Evolutionary conservation across 2,329 filamentous ascomycete species (phyloP), one percentile per base, ranked within the genome.

Genomic region (Tolypocladium ovalisporum): DNA sequence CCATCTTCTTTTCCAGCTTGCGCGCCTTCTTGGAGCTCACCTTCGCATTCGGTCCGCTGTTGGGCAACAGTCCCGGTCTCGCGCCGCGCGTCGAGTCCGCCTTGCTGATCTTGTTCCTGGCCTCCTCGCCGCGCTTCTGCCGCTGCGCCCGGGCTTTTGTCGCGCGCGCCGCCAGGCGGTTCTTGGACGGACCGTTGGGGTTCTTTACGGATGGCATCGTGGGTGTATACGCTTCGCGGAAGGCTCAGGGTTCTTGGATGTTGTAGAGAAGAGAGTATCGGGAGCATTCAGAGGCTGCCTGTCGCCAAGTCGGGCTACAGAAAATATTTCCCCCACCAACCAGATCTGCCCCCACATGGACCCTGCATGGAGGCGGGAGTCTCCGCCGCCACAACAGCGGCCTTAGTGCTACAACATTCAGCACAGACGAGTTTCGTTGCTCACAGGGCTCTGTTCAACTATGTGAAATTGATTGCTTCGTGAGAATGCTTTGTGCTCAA

Each of bases 141-240:
- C 70, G 68, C 53, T 70, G 65, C 61, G 79, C 78, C 55, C 73
- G 74, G 44, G 71, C 69, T 61, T 71, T 76, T 56, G 76, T 72
- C 24, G 75, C 73, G 59, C 74, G 73, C 39, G 78, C 77, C 22
- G 72, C 73, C 42, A 78, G 69, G 17, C 79, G 76, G 74, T 81
- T 82, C 65, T 77, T 77, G 56, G 79, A 82, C 12, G 75, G 74
- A 52, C 73, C 75, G 75, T 84, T 84, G 65, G 80, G 81, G 71
- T 82, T 84, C 62, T 79, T 79, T 63, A 81, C 76, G 53, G 80
- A 83, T 19, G 77, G 75, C 79, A 82, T 83, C 61, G 57, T 65
- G 56, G 13, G 7, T 6, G 19, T 8, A 52, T 13, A 29, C 29
- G 29, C 19, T 52, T n/a, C 29, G 29, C 22, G 29, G 2, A 32